Conservation (phyloP, 1,284 basidiomycete species). For the Cystobasidium sp. region DNA sequence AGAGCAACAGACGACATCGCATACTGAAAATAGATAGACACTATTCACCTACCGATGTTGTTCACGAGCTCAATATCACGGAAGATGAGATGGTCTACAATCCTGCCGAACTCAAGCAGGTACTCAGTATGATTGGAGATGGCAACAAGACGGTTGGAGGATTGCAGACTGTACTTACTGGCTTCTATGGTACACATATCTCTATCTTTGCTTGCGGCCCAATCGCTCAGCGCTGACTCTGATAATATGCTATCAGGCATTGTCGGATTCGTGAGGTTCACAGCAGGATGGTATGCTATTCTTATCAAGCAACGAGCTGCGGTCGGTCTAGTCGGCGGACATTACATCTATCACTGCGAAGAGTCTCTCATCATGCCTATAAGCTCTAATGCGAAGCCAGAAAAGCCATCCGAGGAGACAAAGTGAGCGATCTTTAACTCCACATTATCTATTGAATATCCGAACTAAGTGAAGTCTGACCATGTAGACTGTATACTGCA, state of each 20-base stretch:
- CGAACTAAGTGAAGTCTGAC: conserved; percentile 46
- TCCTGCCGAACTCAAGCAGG: conserved; percentile 81
- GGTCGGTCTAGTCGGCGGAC: conserved; percentile 91
- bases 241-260: conserved; percentile 64
- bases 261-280: conserved; percentile 81
- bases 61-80: conserved; percentile 68
- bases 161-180: conserved; percentile 73
- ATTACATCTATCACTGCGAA: conserved; percentile 97
- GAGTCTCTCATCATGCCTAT: conserved; percentile 82
- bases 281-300: conserved; percentile 87
- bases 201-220: conserved; percentile 44
- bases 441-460: background rate
- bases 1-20: conserved; percentile 78
- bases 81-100: conserved; percentile 89
- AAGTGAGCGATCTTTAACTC: conserved; percentile 58
- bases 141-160: conserved; percentile 88
- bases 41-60: conserved; percentile 54
- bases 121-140: conserved; percentile 92
- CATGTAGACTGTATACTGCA: conserved; percentile 70
- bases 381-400: conserved; percentile 72
- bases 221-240: conserved; percentile 13
- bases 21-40: conserved; percentile 86
- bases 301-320: conserved; percentile 86
- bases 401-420: conserved; percentile 80
- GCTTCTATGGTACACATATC: conserved; percentile 65